Conservation (phyloP, 2,329 filamentous ascomycete species). For the Escovopsis sp. region DNA sequence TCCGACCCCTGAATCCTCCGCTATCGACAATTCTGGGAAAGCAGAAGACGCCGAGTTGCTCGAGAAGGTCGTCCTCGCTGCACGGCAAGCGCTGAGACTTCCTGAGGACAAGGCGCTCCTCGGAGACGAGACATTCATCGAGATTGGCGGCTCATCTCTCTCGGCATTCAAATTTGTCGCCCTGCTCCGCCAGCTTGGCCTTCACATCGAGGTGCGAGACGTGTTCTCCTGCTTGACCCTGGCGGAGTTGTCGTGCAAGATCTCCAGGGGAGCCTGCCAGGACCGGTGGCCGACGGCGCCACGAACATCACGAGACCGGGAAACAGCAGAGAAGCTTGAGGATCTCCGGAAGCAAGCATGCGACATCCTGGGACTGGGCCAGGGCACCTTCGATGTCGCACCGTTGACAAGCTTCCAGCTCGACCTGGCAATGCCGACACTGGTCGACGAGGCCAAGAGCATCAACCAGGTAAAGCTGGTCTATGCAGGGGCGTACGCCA, state of each 20-base stretch:
- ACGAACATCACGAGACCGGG: neutral
- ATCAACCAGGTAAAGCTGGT: slow-evolving; percentile 3
- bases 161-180: slow-evolving; percentile 3
- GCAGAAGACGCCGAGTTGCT: neutral
- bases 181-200: slow-evolving; percentile 1
- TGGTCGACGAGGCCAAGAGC: neutral
- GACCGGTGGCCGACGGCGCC: neutral
- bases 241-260: neutral
- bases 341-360: neutral
- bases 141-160: slow-evolving; percentile 3
- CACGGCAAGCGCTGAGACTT: neutral
- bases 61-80: neutral
- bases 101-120: neutral
- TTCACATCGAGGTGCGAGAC: neutral
- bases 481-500: neutral
- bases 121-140: slow-evolving; percentile 1
- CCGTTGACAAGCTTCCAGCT: slow-evolving; percentile 4
- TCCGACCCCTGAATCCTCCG: neutral
- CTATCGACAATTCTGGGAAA: neutral
- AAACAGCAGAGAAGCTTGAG: neutral
- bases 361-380: neutral
- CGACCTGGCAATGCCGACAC: slow-evolving; percentile 1
- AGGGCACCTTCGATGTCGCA: neutral
- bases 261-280: neutral
- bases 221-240: slow-evolving; percentile 3